Conservation (phyloP, 1,139 yeast genomes). For the Saccharomycopsis hybrid region DNA sequence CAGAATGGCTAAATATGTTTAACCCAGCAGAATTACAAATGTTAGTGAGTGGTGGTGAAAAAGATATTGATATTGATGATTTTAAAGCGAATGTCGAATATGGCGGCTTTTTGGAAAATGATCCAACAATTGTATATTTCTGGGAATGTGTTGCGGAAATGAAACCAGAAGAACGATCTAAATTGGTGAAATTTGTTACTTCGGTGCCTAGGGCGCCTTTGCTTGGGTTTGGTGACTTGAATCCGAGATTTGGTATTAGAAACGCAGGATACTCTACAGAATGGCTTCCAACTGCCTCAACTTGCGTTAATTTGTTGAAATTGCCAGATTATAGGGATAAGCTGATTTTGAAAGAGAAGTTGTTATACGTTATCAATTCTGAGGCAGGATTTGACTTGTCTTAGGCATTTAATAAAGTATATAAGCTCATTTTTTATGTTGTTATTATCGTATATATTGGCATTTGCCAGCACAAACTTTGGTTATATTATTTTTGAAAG, state of each 20-base stretch:
- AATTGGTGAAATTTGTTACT: conserved; percentile 78
- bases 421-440: too few species aligned
- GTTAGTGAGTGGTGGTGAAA: conserved; percentile 76
- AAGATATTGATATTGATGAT: conserved; percentile 64
- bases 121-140: conserved; percentile 51
- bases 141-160: conserved; percentile 78
- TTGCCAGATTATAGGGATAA: conserved; percentile 76
- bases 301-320: conserved; percentile 84
- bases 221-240: conserved; percentile 69
- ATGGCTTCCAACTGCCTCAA: conserved; percentile 84
- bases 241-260: conserved; percentile 77
- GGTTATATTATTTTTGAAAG: too few species aligned
- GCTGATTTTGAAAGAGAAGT: conserved; percentile 48
- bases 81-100: conserved; percentile 56
- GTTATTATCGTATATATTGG: too few species aligned
- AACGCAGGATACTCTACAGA: conserved; percentile 51
- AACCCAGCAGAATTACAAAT: conserved; percentile 77
- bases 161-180: conserved; percentile 50
- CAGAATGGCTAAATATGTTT: conserved; percentile 78
- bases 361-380: conserved; percentile 69
- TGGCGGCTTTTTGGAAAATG: conserved; percentile 59
- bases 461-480: too few species aligned
- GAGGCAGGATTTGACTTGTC: conserved; percentile 86
- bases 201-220: conserved; percentile 90
- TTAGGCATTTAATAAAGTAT: too few species aligned